phyloP scores from a whole-genome alignment of 148 eudicot species.

The Persicaria maculosa region DNA sequence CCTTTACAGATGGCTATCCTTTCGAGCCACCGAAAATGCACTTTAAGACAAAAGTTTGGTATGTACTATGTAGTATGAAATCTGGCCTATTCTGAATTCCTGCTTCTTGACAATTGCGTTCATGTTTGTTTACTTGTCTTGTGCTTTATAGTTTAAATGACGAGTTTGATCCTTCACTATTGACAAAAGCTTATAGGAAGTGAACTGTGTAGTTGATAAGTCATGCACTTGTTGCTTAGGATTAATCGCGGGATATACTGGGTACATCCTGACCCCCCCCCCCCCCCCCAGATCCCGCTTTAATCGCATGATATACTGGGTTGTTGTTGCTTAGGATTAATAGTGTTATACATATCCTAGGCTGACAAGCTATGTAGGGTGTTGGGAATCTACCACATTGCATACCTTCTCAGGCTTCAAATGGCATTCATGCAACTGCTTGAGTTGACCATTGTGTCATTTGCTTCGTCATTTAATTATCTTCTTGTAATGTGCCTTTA shows the following conservation, averaged over 20 bases:
- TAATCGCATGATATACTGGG: too few species aligned
- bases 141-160: too few species aligned
- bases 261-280: too few species aligned
- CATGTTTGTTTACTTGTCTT: neutral
- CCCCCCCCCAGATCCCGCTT: too few species aligned
- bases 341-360: neutral
- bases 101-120: neutral
- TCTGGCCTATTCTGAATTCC: neutral
- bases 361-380: neutral
- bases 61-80: constrained; percentile 12
- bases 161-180: too few species aligned
- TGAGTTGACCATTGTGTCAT: neutral
- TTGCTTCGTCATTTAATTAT: neutral
- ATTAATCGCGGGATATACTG: too few species aligned
- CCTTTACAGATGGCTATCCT: constrained; percentile 80
- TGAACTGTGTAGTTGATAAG: too few species aligned
- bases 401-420: neutral
- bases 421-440: neutral
- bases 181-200: too few species aligned
- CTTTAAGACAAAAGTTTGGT: constrained; percentile 84
- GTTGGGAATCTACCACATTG: neutral
- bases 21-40: constrained; percentile 92
- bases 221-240: too few species aligned
- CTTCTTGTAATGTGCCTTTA: neutral
- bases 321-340: too few species aligned